phyloP scores from a whole-genome alignment of 306 rosid genomes.

The Lablab purpureus region DNA sequence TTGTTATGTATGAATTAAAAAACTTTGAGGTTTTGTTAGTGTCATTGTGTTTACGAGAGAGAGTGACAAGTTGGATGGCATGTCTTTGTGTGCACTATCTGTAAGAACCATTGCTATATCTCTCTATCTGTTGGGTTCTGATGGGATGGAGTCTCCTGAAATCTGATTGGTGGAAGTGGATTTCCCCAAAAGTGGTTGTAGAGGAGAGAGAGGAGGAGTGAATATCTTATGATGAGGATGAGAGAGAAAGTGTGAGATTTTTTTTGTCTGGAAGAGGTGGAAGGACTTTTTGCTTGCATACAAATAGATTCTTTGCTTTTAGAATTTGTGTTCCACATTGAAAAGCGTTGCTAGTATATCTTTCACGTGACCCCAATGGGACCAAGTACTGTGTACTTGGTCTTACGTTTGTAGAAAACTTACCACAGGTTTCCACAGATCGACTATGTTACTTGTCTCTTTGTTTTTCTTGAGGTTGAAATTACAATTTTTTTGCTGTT shows the following conservation, averaged over 20 bases:
- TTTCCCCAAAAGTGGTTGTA: slow-evolving; percentile 44
- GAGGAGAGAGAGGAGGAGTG: slow-evolving; percentile 24
- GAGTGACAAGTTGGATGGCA: not conserved
- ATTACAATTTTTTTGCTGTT: not conserved
- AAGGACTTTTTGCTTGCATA: not conserved
- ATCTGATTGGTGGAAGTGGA: slow-evolving; percentile 77
- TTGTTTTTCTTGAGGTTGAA: too few relatives aligned
- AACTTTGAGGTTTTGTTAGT: slow-evolving; percentile 19
- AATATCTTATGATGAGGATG: slow-evolving; percentile 56
- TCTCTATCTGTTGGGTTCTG: slow-evolving; percentile 38
- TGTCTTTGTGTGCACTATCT: not conserved
- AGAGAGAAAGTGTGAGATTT: slow-evolving; percentile 46
- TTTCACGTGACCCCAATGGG: slow-evolving; percentile 46
- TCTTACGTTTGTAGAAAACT: not conserved
- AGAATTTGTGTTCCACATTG: slow-evolving; percentile 38
- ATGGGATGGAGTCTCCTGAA: slow-evolving; percentile 66
- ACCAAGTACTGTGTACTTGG: slow-evolving; percentile 38
- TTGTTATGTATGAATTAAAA: slow-evolving; percentile 9
- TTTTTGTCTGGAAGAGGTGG: not conserved
- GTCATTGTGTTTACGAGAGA: not conserved
- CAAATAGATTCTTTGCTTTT: slow-evolving; percentile 44
- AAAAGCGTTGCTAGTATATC: slow-evolving; percentile 44
- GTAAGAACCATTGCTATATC: slow-evolving; percentile 24
- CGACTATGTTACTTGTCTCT: not conserved
- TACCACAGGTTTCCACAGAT: slow-evolving; percentile 22